Base-by-base conservation (phyloP, 306 rosid species). In the Citrullus amarus region DNA sequence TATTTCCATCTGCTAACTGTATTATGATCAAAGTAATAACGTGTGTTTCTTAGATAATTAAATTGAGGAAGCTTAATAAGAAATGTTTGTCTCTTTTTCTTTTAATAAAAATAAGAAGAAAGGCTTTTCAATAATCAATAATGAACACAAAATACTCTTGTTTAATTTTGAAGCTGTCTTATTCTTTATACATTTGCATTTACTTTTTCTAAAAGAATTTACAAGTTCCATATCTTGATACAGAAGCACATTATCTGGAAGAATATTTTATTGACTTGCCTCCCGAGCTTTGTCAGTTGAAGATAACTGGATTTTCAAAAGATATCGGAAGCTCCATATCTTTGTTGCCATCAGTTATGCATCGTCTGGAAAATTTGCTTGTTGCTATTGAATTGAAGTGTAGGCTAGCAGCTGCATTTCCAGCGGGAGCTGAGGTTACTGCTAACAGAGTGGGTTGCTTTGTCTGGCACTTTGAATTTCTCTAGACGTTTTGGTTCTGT, bases 251-350 rank as follows among this genome's bases (percentile, higher is more conserved):
- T 34, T 83, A 84, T 72, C 84, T 89, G 81, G 87, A 87, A 82
- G 99, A 92, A 80, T 85, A 83, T 85, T 83, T 91, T 17, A 66
- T 67, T 61, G 53, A 79, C 82, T 84, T 95, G 79, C 97, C 97
- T 71, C 98, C 98, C 6, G 97, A 95, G 86, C 78, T 91, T 71
- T 95, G 96, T 81, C 89, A 95, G 53, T 83, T 95, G 85, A 95
- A 95, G 87, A 80, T 95, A 81, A 68, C 84, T 39, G 97, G 97
- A 73, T 95, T 95, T 89, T 91, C 98, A 7, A 95, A 95, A 86
- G 97, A 95, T 79, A 86, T 95, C 25, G 98, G 97, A 34, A 95
- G 98, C 86, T 92, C 98, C 65, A 62, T 95, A 82, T 95, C 97
- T 83, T 81, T 95, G 85, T 84, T 95, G 81, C 98, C 98, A 59